These are phyloP conservation scores for Crithidia bombi DNA, from an alignment of 208 protist species.

Conservation along the genomic window DNA sequence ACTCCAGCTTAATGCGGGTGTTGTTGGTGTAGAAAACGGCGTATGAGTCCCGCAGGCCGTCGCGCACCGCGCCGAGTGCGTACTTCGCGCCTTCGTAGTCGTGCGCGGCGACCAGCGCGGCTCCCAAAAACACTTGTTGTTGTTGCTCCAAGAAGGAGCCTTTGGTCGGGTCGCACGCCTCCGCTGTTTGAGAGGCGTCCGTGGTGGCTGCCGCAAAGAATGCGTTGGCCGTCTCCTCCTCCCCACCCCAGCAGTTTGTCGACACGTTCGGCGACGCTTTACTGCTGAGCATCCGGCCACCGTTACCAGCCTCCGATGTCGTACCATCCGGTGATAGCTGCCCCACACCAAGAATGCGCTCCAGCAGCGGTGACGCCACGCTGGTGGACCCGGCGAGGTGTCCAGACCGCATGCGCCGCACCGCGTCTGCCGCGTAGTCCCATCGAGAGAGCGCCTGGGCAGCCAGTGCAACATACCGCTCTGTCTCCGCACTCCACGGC, in stretches of 20 bases:
- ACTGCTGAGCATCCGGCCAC: background rate
- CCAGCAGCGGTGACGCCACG: background rate
- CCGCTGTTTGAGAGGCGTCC: background rate
- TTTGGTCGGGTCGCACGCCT: background rate
- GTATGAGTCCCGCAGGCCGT: conserved; percentile 65
- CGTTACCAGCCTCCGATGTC: background rate
- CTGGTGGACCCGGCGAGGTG: background rate
- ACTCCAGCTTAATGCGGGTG: conserved; percentile 71
- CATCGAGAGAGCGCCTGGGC: conserved; percentile 79
- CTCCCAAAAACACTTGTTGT: conserved; percentile 63
- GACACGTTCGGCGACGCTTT: conserved; percentile 11
- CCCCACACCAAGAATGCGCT: background rate
- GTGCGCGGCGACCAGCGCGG: conserved; percentile 52
- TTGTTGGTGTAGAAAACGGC: conserved; percentile 79
- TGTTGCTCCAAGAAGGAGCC: conserved; percentile 48
- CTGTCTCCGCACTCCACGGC: conserved; percentile 32
- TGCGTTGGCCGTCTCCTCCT: background rate
- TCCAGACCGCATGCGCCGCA: conserved; percentile 6
- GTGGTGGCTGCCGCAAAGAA: background rate
- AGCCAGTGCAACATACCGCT: conserved; percentile 64
- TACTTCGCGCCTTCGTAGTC: conserved; percentile 69
- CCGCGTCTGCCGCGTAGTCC: conserved; percentile 69
- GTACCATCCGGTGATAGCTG: background rate
- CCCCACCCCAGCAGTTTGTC: background rate
- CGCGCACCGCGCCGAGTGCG: conserved; percentile 50